These are phyloP conservation scores for Pseudozyma pruni DNA, from an alignment of 1,284 basidiomycete species.

Conservation along the genomic window DNA sequence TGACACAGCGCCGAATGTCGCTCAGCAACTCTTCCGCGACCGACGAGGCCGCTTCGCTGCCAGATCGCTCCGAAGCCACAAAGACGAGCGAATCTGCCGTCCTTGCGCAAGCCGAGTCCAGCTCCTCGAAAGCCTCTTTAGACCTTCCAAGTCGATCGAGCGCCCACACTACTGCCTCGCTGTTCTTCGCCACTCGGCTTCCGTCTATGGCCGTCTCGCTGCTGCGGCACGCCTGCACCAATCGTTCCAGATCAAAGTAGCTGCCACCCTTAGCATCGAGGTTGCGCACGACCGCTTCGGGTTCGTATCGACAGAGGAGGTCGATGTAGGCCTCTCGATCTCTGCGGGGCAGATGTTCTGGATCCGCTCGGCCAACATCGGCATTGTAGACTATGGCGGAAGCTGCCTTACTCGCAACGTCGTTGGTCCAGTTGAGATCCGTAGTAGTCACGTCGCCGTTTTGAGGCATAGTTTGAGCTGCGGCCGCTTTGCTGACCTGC, in stretches of 20 bases:
- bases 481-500: conserved; percentile 69
- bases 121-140: conserved; percentile 69
- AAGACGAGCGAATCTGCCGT: conserved; percentile 33
- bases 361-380: conserved; percentile 27
- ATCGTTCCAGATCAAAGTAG: conserved; percentile 74
- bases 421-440: conserved; percentile 62
- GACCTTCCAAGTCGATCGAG: conserved; percentile 77
- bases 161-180: conserved; percentile 85
- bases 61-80: conserved; percentile 5
- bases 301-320: conserved; percentile 79
- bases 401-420: neutral
- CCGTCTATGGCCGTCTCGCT: conserved; percentile 16
- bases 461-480: conserved; percentile 28
- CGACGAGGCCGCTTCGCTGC: neutral
- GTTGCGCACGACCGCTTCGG: conserved; percentile 75
- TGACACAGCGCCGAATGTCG: conserved; percentile 31
- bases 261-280: conserved; percentile 74
- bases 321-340: conserved; percentile 77
- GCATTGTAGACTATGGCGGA: conserved; percentile 17
- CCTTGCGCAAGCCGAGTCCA: conserved; percentile 58
- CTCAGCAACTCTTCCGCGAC: conserved; percentile 21
- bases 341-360: conserved; percentile 70
- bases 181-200: conserved; percentile 70
- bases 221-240: conserved; percentile 76
- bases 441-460: conserved; percentile 9